Conservation (phyloP, 2,329 filamentous ascomycete species). For the Juglanconis sp. region DNA sequence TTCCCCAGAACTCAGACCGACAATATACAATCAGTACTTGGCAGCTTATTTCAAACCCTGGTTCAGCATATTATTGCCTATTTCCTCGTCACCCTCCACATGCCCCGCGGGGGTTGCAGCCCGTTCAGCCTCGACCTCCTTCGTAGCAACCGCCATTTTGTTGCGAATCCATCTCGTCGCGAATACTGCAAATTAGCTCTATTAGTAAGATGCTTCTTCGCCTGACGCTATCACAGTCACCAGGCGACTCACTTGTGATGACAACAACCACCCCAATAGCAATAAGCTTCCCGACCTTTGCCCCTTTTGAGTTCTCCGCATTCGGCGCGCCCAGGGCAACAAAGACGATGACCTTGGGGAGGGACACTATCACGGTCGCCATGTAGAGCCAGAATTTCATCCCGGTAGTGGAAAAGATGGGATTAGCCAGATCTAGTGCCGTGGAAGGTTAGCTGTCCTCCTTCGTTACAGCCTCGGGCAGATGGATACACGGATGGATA, state of each 20-base stretch:
- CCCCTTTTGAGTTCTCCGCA: background rate
- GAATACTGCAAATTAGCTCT: background rate
- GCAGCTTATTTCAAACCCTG: background rate
- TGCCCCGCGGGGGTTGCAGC: background rate
- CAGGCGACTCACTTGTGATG: background rate
- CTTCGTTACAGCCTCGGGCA: no score
- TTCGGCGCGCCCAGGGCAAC: slow-evolving; percentile 32
- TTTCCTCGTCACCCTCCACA: background rate
- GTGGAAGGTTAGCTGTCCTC: background rate
- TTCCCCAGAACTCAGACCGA: no score
- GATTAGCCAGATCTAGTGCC: slow-evolving; percentile 33
- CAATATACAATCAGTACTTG: background rate
- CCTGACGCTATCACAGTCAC: background rate
- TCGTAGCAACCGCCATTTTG: background rate
- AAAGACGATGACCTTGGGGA: slow-evolving; percentile 38
- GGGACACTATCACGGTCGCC: slow-evolving; percentile 34
- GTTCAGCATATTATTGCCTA: background rate
- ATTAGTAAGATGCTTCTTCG: no score
- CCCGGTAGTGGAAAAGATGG: slow-evolving; percentile 38
- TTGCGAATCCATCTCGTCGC: background rate
- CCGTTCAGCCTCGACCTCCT: background rate
- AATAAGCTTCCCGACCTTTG: background rate
- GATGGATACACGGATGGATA: background rate
- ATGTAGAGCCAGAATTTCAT: slow-evolving; percentile 38
- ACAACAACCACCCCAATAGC: background rate